Evolutionary conservation across 352 stramenopile species (phyloP).

Genomic region (Phytophthora ramorum): DNA sequence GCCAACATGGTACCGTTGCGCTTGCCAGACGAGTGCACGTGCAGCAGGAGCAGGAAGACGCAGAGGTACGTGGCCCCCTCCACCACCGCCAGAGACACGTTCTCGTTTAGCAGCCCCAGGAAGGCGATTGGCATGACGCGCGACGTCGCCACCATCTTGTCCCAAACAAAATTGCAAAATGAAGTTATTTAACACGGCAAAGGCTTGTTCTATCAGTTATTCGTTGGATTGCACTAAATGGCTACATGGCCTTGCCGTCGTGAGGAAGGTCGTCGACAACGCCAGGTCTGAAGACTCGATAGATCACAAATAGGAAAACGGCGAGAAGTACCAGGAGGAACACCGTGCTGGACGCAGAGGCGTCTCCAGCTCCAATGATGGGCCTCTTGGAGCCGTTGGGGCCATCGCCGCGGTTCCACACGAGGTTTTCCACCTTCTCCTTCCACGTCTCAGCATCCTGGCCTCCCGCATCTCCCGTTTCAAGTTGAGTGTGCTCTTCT

Average conservation of each 20-base stretch:
- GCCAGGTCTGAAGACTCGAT: slow-evolving; percentile 43
- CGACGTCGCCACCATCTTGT: slow-evolving; percentile 43
- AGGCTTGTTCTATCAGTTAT: slow-evolving; percentile 26
- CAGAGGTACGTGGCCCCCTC: slow-evolving; percentile 65
- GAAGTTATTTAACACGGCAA: slow-evolving; percentile 13
- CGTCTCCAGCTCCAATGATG: slow-evolving; percentile 28
- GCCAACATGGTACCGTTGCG: slow-evolving; percentile 72
- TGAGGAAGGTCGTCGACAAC: slow-evolving; percentile 24
- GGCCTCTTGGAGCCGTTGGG: slow-evolving; percentile 32
- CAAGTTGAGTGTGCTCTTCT: slow-evolving; percentile 36
- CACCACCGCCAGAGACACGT: slow-evolving; percentile 72
- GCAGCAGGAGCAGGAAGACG: slow-evolving; percentile 74
- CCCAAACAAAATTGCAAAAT: slow-evolving; percentile 4
- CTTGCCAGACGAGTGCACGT: slow-evolving; percentile 80
- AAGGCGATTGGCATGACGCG: slow-evolving; percentile 71
- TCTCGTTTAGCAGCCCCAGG: slow-evolving; percentile 80
- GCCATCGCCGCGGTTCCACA: slow-evolving; percentile 53
- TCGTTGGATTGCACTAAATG: slow-evolving; percentile 17
- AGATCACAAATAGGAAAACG: slow-evolving; percentile 49
- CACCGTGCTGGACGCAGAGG: slow-evolving; percentile 47
- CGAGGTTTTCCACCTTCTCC: slow-evolving; percentile 59
- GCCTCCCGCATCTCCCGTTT: slow-evolving; percentile 31
- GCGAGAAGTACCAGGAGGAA: slow-evolving; percentile 53
- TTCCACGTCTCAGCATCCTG: slow-evolving; percentile 65
- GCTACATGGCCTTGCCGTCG: slow-evolving; percentile 43